Percentiles rank a stretch among this genome's conserved stretches.
Evolutionary conservation across 2,329 filamentous ascomycete genomes (phyloP).

Genomic region (Clonostachys sp.): DNA sequence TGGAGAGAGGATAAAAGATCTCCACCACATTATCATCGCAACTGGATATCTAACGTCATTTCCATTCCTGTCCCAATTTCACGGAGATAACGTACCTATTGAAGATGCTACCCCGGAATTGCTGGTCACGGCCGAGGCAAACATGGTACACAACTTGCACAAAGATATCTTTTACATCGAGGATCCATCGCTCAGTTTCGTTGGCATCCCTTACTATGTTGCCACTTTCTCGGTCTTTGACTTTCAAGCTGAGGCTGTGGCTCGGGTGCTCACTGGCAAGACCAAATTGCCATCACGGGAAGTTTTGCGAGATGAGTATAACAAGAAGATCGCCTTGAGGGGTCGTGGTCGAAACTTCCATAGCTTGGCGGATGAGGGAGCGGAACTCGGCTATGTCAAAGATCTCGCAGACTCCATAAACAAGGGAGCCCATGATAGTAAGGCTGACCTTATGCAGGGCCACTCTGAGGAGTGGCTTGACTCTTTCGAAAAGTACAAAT

Average conservation of each 20-base stretch:
- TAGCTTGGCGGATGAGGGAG: slow-evolving; percentile 11
- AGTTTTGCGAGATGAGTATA: slow-evolving; percentile 8
- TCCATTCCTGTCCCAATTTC: slow-evolving; percentile 54
- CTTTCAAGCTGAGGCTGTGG: slow-evolving; percentile 60
- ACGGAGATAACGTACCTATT: slow-evolving; percentile 22
- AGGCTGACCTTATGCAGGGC: no score
- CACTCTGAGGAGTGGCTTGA: no score
- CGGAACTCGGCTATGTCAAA: slow-evolving; percentile 13
- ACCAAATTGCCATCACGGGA: neutral
- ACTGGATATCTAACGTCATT: slow-evolving; percentile 67
- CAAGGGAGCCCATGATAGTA: no score
- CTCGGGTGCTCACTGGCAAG: slow-evolving; percentile 32
- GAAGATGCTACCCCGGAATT: slow-evolving; percentile 44
- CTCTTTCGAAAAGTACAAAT: no score
- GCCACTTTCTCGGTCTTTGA: slow-evolving; percentile 68
- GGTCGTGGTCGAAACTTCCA: slow-evolving; percentile 15
- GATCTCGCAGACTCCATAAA: slow-evolving; percentile 14
- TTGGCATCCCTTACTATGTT: slow-evolving; percentile 61
- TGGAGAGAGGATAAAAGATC: slow-evolving; percentile 43
- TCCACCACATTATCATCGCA: slow-evolving; percentile 59
- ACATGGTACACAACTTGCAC: slow-evolving; percentile 62
- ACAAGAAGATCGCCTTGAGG: slow-evolving; percentile 7
- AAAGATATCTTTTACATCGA: slow-evolving; percentile 69
- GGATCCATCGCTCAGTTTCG: slow-evolving; percentile 58
- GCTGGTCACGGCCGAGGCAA: slow-evolving; percentile 58